Evolutionary conservation across 2,329 filamentous ascomycete genomes (phyloP).

Genomic region (Aspergillus sp.): DNA sequence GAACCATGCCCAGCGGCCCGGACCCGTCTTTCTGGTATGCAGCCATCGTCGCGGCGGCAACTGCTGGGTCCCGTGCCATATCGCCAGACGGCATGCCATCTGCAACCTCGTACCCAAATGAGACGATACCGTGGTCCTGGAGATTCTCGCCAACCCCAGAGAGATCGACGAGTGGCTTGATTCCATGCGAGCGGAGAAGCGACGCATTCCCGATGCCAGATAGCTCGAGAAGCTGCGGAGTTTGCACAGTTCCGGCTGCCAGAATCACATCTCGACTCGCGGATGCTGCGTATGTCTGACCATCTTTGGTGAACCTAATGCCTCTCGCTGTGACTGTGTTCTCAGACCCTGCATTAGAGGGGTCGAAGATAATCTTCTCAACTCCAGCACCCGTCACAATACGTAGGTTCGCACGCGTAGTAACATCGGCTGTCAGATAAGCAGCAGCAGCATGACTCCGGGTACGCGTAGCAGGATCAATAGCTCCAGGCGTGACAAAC

Average conservation of each 20-base stretch:
- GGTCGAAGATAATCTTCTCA: slow-evolving; percentile 44
- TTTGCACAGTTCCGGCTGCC: slow-evolving; percentile 57
- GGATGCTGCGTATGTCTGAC: slow-evolving; percentile 24
- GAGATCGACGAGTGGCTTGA: slow-evolving; percentile 45
- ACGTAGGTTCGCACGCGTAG: slow-evolving; percentile 45
- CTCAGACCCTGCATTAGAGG: no score
- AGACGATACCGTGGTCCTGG: slow-evolving; percentile 46
- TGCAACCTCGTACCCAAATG: slow-evolving; percentile 22
- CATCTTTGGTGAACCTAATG: slow-evolving; percentile 21
- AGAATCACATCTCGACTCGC: slow-evolving; percentile 56
- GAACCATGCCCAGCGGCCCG: slow-evolving; percentile 25
- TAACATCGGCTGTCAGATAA: slow-evolving; percentile 27
- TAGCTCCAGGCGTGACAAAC: slow-evolving; percentile 14
- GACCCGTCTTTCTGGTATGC: slow-evolving; percentile 25
- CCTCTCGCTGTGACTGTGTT: slow-evolving; percentile 15
- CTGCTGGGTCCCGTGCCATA: slow-evolving; percentile 19
- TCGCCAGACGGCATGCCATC: slow-evolving; percentile 26
- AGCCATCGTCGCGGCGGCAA: slow-evolving; percentile 21
- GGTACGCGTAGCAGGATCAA: slow-evolving; percentile 16
- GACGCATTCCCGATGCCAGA: slow-evolving; percentile 58
- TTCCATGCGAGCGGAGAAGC: slow-evolving; percentile 42
- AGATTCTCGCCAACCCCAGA: slow-evolving; percentile 52
- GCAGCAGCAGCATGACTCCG: slow-evolving; percentile 18
- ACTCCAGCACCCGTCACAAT: slow-evolving; percentile 50
- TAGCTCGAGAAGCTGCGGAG: slow-evolving; percentile 59